Evolutionary conservation across 192 early-diverging fungal genomes (phyloP).

Genomic region (Cladochytrium replicatum): DNA sequence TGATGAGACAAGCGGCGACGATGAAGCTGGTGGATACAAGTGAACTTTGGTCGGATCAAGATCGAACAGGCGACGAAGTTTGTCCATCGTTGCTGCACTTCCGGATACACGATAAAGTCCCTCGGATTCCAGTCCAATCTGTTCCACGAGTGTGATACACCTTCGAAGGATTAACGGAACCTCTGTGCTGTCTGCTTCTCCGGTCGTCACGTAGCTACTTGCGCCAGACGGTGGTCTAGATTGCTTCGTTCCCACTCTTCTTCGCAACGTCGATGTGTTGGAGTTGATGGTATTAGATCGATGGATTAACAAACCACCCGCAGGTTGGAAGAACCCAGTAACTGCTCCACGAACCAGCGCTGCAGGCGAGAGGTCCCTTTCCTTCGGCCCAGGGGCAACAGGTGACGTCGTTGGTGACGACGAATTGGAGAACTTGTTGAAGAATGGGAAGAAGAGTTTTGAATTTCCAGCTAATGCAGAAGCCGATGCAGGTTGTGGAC

Average conservation of each 20-base stretch:
- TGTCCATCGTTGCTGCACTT: slow-evolving; percentile 26
- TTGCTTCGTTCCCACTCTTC: slow-evolving; percentile 24
- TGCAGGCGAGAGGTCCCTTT: slow-evolving; percentile 3
- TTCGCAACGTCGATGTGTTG: slow-evolving; percentile 21
- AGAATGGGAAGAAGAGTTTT: slow-evolving; percentile 15
- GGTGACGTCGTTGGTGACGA: background rate
- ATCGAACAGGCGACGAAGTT: slow-evolving; percentile 27
- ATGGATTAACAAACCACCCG: slow-evolving; percentile 8
- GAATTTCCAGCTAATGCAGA: too few species aligned
- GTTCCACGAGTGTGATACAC: slow-evolving; percentile 38
- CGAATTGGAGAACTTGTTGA: slow-evolving; percentile 12
- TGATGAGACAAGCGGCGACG: slow-evolving; percentile 17
- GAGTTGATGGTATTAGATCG: slow-evolving; percentile 22
- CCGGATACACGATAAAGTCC: slow-evolving; percentile 44
- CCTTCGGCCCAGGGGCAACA: slow-evolving; percentile 12
- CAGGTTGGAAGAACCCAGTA: background rate
- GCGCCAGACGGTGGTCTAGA: slow-evolving; percentile 12
- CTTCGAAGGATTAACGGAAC: slow-evolving; percentile 34
- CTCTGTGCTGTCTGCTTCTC: slow-evolving; percentile 17
- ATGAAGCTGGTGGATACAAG: slow-evolving; percentile 17
- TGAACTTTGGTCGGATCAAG: slow-evolving; percentile 27
- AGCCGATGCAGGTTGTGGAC: too few species aligned
- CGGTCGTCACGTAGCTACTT: slow-evolving; percentile 20
- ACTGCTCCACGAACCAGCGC: background rate
- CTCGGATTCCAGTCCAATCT: slow-evolving; percentile 41